Evolutionary conservation across 768 basidiomycete species (phyloP).

Genomic region (Hericium coralloides): DNA sequence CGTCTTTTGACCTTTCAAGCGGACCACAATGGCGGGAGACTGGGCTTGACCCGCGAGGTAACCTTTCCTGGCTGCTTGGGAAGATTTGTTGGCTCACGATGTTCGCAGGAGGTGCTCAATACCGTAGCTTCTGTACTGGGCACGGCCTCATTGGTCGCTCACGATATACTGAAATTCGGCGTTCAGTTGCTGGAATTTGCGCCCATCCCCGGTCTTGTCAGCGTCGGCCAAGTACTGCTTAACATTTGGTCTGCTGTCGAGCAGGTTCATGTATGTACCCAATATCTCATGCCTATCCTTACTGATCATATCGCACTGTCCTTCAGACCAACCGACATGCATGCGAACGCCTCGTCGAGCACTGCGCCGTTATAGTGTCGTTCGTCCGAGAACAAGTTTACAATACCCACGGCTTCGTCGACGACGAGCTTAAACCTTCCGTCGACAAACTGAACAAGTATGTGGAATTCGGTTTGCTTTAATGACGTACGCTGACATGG

Average conservation of each 20-base stretch:
- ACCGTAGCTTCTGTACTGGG: not conserved
- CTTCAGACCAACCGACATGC: not conserved
- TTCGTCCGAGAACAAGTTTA: not conserved
- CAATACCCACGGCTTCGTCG: no score
- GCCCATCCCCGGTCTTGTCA: not conserved
- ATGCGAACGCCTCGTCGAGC: not conserved
- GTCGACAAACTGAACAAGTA: no score
- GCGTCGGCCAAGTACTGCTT: not conserved
- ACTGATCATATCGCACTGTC: not conserved
- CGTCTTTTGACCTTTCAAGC: no score
- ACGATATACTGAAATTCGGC: not conserved
- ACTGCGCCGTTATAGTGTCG: not conserved
- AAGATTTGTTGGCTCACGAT: no score
- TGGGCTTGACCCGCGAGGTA: not conserved
- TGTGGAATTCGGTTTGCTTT: no score
- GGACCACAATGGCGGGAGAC: not conserved
- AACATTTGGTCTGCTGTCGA: not conserved
- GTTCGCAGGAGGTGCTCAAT: not conserved
- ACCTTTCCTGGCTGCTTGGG: not conserved
- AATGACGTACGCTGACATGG: no score
- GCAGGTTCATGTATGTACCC: not conserved
- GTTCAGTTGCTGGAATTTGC: not conserved
- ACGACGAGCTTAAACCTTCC: no score
- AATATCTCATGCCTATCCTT: not conserved
- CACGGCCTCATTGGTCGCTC: not conserved